Evolutionary conservation across 2,329 filamentous ascomycete species (phyloP).

Genomic region (Chaetothyriales sp.): DNA sequence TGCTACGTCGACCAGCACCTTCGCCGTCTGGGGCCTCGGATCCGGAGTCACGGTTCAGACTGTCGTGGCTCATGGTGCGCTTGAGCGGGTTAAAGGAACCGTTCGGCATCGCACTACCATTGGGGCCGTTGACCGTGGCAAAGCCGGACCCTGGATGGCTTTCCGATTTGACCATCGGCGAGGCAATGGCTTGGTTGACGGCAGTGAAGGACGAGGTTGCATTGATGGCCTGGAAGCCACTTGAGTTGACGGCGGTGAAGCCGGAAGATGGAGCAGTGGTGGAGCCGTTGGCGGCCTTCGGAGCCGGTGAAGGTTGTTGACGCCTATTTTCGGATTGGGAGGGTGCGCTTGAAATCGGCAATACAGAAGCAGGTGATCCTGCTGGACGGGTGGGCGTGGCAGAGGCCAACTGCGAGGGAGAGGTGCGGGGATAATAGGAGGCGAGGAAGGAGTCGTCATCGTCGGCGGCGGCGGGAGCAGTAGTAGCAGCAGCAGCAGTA

Average conservation of each 20-base stretch:
- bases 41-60: constrained; percentile 23
- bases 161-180: constrained; percentile 33
- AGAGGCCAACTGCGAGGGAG: constrained; percentile 3
- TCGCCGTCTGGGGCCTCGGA: constrained; percentile 36
- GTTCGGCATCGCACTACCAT: constrained; percentile 8
- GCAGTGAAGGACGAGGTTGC: constrained; percentile 31
- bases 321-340: constrained; percentile 22
- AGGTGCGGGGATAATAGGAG: constrained; percentile 39
- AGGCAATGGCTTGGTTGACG: constrained; percentile 24
- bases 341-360: constrained; percentile 41
- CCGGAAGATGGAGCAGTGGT: constrained; percentile 29
- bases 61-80: constrained; percentile 54
- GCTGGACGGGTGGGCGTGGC: background rate
- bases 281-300: constrained; percentile 9
- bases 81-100: constrained; percentile 45
- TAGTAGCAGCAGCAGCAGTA: background rate
- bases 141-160: constrained; percentile 35
- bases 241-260: constrained; percentile 59
- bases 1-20: constrained; percentile 60
- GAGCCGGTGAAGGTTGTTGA: constrained; percentile 2
- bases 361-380: constrained; percentile 50
- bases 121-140: constrained; percentile 39
- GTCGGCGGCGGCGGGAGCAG: constrained; percentile 17
- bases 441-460: constrained; percentile 29
- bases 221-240: constrained; percentile 47